These are phyloP conservation scores for Neoscytalidium dimidiatum DNA, from an alignment of 2,329 filamentous ascomycete species.

Conservation along the genomic window DNA sequence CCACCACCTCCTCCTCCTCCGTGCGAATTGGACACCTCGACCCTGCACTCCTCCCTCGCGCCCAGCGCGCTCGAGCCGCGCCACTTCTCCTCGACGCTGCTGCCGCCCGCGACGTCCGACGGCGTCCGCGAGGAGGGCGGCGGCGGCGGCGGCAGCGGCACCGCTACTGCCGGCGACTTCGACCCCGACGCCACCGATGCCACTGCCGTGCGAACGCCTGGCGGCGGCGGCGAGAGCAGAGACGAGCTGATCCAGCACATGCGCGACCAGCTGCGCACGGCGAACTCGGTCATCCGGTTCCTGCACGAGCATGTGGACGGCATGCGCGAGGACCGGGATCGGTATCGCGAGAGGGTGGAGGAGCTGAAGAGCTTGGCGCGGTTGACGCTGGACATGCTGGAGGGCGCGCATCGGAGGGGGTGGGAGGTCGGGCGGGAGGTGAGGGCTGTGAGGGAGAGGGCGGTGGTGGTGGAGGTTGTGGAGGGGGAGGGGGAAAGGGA, in stretches of 20 bases:
- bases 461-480: not conserved
- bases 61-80: not conserved
- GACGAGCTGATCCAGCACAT: conserved; percentile 5
- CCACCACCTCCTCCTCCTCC: not conserved
- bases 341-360: conserved; percentile 3
- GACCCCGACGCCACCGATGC: not conserved
- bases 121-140: not conserved
- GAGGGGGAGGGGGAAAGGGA: not conserved
- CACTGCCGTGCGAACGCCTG: not conserved
- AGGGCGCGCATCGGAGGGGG: conserved; percentile 6
- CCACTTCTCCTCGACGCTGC: not conserved
- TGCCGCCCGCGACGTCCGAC: not conserved
- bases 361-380: conserved; percentile 16
- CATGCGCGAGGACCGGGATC: conserved; percentile 11
- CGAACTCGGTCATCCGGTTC: conserved; percentile 14
- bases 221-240: not conserved
- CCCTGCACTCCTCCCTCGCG: not conserved
- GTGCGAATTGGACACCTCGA: not conserved
- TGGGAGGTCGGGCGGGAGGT: conserved; percentile 17
- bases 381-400: conserved; percentile 11
- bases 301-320: conserved; percentile 19
- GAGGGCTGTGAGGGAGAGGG: not conserved
- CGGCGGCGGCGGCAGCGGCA: not conserved
- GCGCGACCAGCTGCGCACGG: conserved; percentile 15
- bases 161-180: not conserved